Conservation (phyloP, 2,329 filamentous ascomycete genomes). For the Xylariales sp. region DNA sequence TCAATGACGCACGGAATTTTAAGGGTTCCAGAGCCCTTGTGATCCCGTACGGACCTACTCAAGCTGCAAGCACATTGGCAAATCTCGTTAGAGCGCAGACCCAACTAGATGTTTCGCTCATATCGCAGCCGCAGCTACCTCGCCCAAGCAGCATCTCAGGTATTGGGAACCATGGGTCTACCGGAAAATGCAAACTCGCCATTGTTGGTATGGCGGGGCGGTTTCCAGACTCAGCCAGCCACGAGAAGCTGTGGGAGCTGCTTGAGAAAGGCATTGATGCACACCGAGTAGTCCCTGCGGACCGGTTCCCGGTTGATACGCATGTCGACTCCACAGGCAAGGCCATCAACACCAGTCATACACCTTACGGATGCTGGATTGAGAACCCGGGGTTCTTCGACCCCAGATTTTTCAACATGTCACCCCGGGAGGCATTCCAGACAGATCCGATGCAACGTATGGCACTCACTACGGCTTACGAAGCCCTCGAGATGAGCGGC, state of each 20-base stretch:
- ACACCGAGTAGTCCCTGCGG: slow-evolving; percentile 60
- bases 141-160: slow-evolving; percentile 26
- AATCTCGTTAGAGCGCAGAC: slow-evolving; percentile 37
- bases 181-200: slow-evolving; percentile 64
- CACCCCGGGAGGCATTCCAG: slow-evolving; percentile 72
- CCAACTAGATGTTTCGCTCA: slow-evolving; percentile 36
- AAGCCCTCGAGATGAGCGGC: slow-evolving; percentile 77
- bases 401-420: slow-evolving; percentile 85
- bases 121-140: slow-evolving; percentile 28
- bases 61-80: slow-evolving; percentile 41
- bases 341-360: slow-evolving; percentile 71
- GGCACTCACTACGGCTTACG: slow-evolving; percentile 72
- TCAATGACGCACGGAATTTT: slow-evolving; percentile 35
- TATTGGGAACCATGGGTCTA: slow-evolving; percentile 43
- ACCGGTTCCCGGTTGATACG: slow-evolving; percentile 69
- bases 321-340: slow-evolving; percentile 71
- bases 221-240: slow-evolving; percentile 68
- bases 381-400: slow-evolving; percentile 75
- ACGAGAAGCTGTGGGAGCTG: slow-evolving; percentile 71
- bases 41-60: slow-evolving; percentile 45
- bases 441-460: slow-evolving; percentile 80
- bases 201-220: slow-evolving; percentile 81
- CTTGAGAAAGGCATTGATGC: slow-evolving; percentile 72
- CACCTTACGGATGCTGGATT: slow-evolving; percentile 70
- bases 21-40: slow-evolving; percentile 37